Conservation (phyloP, 176 grass and related monocot species). For the Stipa capillata region DNA sequence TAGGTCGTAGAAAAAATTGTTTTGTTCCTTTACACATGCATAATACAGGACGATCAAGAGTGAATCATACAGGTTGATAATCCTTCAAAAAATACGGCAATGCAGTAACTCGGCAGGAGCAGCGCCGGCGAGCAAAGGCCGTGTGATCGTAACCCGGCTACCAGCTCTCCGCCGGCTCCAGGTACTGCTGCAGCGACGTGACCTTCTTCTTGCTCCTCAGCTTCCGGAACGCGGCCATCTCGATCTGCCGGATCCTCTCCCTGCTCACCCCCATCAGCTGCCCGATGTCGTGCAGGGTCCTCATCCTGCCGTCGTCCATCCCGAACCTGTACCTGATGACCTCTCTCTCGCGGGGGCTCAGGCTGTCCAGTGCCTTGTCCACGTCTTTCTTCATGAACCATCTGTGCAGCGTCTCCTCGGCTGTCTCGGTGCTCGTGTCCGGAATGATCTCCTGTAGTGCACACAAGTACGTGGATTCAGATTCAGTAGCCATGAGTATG, state of each 20-base stretch:
- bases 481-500: neutral
- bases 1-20: neutral
- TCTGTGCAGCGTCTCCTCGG: constrained; percentile 52
- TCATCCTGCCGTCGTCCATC: constrained; percentile 55
- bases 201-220: constrained; percentile 61
- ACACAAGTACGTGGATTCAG: neutral
- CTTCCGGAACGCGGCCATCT: constrained; percentile 78
- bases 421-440: constrained; percentile 61
- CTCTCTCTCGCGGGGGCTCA: constrained; percentile 56
- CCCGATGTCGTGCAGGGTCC: constrained; percentile 78
- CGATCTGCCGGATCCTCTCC: constrained; percentile 87
- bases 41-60: neutral
- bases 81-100: neutral
- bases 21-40: constrained; percentile 3
- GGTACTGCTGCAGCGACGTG: constrained; percentile 50
- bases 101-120: neutral
- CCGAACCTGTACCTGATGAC: constrained; percentile 72
- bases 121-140: neutral
- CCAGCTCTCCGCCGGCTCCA: constrained; percentile 48
- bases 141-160: neutral
- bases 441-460: constrained; percentile 55
- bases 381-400: constrained; percentile 61
- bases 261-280: constrained; percentile 64
- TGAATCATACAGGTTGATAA: neutral
- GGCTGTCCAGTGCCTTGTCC: constrained; percentile 50